phyloP scores from a whole-genome alignment of 1,284 basidiomycete species.

The Sporisorium iseilematis-ciliati region DNA sequence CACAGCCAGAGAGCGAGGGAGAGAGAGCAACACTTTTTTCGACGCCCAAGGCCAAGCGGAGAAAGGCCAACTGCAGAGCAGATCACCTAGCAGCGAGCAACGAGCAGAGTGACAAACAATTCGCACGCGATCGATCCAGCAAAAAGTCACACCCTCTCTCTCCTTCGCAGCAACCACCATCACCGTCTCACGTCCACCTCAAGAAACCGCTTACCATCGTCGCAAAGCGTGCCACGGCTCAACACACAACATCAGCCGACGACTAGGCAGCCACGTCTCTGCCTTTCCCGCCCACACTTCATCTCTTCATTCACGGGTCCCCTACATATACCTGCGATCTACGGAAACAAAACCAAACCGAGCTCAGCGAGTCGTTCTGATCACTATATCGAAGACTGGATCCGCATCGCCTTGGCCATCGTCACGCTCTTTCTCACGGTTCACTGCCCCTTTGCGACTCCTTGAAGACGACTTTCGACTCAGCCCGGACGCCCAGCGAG shows the following conservation, averaged over 20 bases:
- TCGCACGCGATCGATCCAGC: constrained; percentile 20
- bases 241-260: not conserved
- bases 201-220: constrained; percentile 12
- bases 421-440: not conserved
- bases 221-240: not conserved
- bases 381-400: not conserved
- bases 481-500: not conserved
- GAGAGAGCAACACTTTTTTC: constrained; percentile 29
- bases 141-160: not conserved
- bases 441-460: not conserved
- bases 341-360: not conserved
- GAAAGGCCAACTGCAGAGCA: constrained; percentile 6
- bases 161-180: not conserved
- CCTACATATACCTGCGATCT: not conserved
- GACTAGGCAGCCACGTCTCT: not conserved
- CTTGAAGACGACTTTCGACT: not conserved
- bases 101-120: not conserved
- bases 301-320: not conserved
- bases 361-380: not conserved
- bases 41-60: not conserved
- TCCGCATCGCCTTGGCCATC: not conserved
- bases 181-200: constrained; percentile 15
- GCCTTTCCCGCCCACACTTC: not conserved
- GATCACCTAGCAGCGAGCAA: constrained; percentile 6
- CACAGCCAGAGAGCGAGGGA: not conserved